These are phyloP conservation scores for Petunia secreta DNA, from an alignment of 257 asterid species.

Conservation along the genomic window DNA sequence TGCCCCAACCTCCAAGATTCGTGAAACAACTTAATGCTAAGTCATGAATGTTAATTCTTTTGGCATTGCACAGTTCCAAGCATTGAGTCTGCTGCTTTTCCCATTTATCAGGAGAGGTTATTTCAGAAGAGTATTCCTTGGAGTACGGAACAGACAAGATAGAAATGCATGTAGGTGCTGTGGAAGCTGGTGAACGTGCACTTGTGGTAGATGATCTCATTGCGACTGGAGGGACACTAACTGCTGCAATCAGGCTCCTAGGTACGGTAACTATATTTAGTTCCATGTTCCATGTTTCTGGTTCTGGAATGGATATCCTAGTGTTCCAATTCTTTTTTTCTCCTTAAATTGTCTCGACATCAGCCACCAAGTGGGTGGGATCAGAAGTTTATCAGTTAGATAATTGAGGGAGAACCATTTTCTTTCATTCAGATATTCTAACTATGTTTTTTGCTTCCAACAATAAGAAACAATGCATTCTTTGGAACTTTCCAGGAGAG, in stretches of 20 bases:
- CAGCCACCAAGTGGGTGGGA: neutral
- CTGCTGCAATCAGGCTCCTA: conserved; percentile 85
- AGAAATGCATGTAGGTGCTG: conserved; percentile 99
- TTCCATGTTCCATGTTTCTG: neutral
- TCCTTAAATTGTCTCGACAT: neutral
- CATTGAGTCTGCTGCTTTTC: conserved; percentile 1
- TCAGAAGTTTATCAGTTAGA: conserved; percentile 11
- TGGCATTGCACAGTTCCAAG: neutral
- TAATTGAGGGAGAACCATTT: neutral
- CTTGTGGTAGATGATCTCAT: conserved; percentile 87
- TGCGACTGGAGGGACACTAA: conserved; percentile 94
- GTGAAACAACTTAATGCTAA: neutral
- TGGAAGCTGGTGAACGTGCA: conserved; percentile 84
- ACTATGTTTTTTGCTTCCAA: neutral
- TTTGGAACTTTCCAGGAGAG: neutral
- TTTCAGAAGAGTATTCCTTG: conserved; percentile 93
- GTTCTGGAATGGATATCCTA: neutral
- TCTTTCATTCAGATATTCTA: neutral
- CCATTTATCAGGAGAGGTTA: conserved; percentile 71
- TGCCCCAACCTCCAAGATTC: conserved; percentile 11
- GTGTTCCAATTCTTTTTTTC: conserved; percentile 1
- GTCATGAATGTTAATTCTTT: neutral
- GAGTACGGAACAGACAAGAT: conserved; percentile 89
- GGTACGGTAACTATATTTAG: conserved; percentile 46
- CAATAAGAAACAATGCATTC: neutral